Conservation (phyloP, 768 basidiomycete species). For the Russula lepida region DNA sequence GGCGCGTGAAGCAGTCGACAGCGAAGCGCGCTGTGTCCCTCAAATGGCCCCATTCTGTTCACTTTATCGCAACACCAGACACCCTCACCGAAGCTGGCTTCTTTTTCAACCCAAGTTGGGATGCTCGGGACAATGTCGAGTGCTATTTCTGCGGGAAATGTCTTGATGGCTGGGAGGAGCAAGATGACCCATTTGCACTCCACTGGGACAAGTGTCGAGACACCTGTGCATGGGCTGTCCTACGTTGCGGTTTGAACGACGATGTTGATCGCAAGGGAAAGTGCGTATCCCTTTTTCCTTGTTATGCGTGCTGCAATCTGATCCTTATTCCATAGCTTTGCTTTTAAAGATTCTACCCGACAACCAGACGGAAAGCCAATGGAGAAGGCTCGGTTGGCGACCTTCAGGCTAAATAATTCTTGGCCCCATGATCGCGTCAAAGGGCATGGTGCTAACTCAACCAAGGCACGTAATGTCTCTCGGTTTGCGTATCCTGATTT, state of each 20-base stretch:
- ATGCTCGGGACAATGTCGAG: constrained; percentile 64
- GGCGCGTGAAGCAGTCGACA: constrained; percentile 46
- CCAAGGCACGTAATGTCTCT: constrained; percentile 41
- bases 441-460: constrained; percentile 62
- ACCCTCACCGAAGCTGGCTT: constrained; percentile 86
- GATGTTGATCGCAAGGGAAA: constrained; percentile 51
- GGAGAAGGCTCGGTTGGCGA: constrained; percentile 64
- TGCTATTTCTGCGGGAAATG: constrained; percentile 83
- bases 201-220: constrained; percentile 63
- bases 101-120: constrained; percentile 63
- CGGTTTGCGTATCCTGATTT: neutral
- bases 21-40: constrained; percentile 37
- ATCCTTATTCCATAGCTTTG: constrained; percentile 38
- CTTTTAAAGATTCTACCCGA: constrained; percentile 49
- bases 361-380: constrained; percentile 59
- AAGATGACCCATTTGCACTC: constrained; percentile 81
- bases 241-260: constrained; percentile 57
- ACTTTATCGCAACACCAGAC: constrained; percentile 60
- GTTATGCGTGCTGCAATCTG: neutral
- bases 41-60: constrained; percentile 71
- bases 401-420: constrained; percentile 44
- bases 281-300: constrained; percentile 33
- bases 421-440: constrained; percentile 64
- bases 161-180: constrained; percentile 74
- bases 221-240: constrained; percentile 74